Base-by-base conservation (phyloP, 2,329 filamentous ascomycete genomes). In the Venturiaceae sp. region DNA sequence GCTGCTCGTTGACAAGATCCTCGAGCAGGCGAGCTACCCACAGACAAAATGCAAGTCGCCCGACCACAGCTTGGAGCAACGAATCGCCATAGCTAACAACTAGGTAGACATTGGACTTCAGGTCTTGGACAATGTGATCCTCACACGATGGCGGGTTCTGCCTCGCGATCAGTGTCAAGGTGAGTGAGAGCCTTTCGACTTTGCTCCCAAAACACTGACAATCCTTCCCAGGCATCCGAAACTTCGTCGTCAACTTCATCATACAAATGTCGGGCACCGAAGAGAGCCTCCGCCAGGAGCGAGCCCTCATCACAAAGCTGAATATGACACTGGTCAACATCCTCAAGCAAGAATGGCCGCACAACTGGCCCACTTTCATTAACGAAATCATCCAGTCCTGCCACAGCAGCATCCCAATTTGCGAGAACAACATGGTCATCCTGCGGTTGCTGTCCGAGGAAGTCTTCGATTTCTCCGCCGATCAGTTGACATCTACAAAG, bases 341-440 rank as follows among this genome's bases (percentile, higher is more conserved):
- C 63, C 80, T 99, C 69, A 99, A 99, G 81, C 94, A 99, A 76
- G 94, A 99, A 75, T 99, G 94, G 94, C 94, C 94, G 59, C 92
- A 97, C 76, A 95, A 99, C 80, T 99, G 95, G 94, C 94, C 95
- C 11, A 96, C 91, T 21, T 99, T 99, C 75, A 97, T 99, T 82
- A 97, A 97, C 79, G 94, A 99, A 78, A 99, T 99, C 74, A 91
- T 99, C 67, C 88, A 90, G 23, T 92, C 94, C 58, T 97, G 92
- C 75, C 92, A 95, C 72, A 92, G 90, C 65, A 96, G 88, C 74
- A 80, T 99, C 57, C 94, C 92, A 37, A 95, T 99, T 67, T 99
- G 95, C 82, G 94, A 99, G 77, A 99, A 99, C 79, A 99, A 99
- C 80, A 99, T 99, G 94, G 91, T 90, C 63, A 97, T 99, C 66